A percentile compares a stretch with the other conserved stretches of the same genome.
phyloP scores from a whole-genome alignment of 1,139 yeast genomes.

The Arxiozyma bovina region DNA sequence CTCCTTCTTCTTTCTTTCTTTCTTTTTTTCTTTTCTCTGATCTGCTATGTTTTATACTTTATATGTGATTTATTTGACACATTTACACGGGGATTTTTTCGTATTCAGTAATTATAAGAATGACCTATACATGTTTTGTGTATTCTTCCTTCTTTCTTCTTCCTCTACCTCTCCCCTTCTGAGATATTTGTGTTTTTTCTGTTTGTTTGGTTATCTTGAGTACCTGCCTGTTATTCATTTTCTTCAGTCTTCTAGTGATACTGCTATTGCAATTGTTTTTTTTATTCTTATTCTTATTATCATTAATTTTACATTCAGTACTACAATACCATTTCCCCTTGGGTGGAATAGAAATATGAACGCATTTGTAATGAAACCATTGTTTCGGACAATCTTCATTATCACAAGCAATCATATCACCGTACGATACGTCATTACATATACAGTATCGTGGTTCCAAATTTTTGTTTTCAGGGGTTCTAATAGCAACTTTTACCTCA shows the following conservation, averaged over 20 bases:
- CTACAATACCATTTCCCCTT: constrained; percentile 84
- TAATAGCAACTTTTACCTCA: not conserved
- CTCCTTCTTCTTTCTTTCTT: not conserved
- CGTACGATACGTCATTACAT: constrained; percentile 79
- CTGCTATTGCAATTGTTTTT: not conserved
- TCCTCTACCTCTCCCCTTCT: not conserved
- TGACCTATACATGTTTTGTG: not conserved
- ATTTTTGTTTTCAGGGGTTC: not conserved
- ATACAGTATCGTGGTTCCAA: constrained; percentile 48
- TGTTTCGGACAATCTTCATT: constrained; percentile 70
- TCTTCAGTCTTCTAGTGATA: constrained; percentile 1
- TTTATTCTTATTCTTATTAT: constrained; percentile 7
- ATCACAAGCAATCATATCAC: constrained; percentile 91
- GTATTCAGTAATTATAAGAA: not conserved
- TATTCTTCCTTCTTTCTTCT: not conserved
- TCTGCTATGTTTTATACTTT: too few relatives aligned
- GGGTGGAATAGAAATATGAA: constrained; percentile 75
- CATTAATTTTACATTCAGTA: constrained; percentile 41
- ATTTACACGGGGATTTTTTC: too few relatives aligned
- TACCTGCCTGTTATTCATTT: not conserved
- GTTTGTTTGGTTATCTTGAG: not conserved
- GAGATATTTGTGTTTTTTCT: not conserved
- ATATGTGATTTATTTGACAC: too few relatives aligned
- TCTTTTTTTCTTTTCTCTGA: not conserved
- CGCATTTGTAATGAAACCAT: constrained; percentile 80